These are phyloP conservation scores for Penicillium concentricum DNA, from an alignment of 2,329 filamentous ascomycete species.

Conservation along the genomic window DNA sequence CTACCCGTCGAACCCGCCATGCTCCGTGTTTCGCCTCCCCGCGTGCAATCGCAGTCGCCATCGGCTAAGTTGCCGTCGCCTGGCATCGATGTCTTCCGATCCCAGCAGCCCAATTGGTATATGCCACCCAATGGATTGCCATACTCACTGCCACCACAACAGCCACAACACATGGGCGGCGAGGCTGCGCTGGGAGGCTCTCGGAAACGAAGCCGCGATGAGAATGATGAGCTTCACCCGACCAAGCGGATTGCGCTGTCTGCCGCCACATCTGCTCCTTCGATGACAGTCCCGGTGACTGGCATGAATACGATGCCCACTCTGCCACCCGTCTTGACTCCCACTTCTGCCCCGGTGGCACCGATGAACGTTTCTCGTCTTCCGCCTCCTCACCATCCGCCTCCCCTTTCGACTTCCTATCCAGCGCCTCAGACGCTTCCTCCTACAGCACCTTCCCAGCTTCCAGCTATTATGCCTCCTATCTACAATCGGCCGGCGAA, in stretches of 20 bases:
- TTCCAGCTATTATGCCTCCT: conserved; percentile 72
- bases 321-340: conserved; percentile 36
- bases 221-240: conserved; percentile 54
- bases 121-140: conserved; percentile 25
- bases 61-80: conserved; percentile 44
- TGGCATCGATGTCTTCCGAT: conserved; percentile 28
- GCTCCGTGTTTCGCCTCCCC: conserved; percentile 35
- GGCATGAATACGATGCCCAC: conserved; percentile 28
- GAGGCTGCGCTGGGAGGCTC: conserved; percentile 22
- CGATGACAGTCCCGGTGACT: conserved; percentile 28
- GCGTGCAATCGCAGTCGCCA: conserved; percentile 30
- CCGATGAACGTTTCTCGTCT: conserved; percentile 53
- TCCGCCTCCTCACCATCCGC: conserved; percentile 69
- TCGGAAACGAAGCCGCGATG: conserved; percentile 62
- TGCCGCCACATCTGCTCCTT: conserved; percentile 20
- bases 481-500: conserved; percentile 63
- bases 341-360: conserved; percentile 35
- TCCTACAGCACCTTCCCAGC: conserved; percentile 49
- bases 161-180: conserved; percentile 20
- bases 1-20: conserved; percentile 41
- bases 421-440: conserved; percentile 38
- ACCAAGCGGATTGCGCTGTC: conserved; percentile 50
- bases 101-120: conserved; percentile 30
- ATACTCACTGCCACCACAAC: conserved; percentile 26
- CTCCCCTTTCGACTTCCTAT: conserved; percentile 64